Conservation (phyloP, 2,329 filamentous ascomycete genomes). For the Oidium heveae region DNA sequence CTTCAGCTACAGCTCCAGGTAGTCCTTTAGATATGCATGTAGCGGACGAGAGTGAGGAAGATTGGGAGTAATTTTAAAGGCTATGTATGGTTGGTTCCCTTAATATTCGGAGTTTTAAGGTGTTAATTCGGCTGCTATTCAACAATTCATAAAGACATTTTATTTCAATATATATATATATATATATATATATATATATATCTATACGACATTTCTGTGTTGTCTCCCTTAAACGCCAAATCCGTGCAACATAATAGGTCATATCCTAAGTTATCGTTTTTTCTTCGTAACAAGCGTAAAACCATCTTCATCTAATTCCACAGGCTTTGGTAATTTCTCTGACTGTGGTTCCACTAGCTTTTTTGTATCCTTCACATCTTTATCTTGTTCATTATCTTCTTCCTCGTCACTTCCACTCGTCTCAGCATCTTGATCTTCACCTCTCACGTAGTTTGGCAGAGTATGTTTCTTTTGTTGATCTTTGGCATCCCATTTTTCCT, state of each 20-base stretch:
- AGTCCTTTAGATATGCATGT: constrained; percentile 32
- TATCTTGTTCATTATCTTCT: constrained; percentile 36
- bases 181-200: too few relatives aligned
- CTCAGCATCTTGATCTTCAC: constrained; percentile 28
- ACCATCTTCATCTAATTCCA: constrained; percentile 57
- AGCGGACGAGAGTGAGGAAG: constrained; percentile 39
- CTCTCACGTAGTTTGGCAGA: constrained; percentile 20
- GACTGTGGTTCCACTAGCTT: constrained; percentile 46
- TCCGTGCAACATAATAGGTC: too few relatives aligned
- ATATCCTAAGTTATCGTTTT: constrained; percentile 19
- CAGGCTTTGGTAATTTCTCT: constrained; percentile 32
- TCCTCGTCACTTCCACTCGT: constrained; percentile 30
- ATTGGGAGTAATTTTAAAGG: constrained; percentile 36
- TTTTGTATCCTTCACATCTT: constrained; percentile 30
- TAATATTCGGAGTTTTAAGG: too few relatives aligned
- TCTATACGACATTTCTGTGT: too few relatives aligned
- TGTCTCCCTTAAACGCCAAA: too few relatives aligned
- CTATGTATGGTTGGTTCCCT: too few relatives aligned
- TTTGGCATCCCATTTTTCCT: constrained; percentile 33
- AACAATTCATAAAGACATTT: too few relatives aligned
- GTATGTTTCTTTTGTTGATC: constrained; percentile 27
- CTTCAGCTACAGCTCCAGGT: constrained; percentile 48
- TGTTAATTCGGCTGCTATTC: too few relatives aligned
- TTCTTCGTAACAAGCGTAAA: constrained; percentile 52
- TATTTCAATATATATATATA: too few relatives aligned